These are phyloP conservation scores for Closterium sp. DNA, from an alignment of 139 green algal species.

Conservation along the genomic window DNA sequence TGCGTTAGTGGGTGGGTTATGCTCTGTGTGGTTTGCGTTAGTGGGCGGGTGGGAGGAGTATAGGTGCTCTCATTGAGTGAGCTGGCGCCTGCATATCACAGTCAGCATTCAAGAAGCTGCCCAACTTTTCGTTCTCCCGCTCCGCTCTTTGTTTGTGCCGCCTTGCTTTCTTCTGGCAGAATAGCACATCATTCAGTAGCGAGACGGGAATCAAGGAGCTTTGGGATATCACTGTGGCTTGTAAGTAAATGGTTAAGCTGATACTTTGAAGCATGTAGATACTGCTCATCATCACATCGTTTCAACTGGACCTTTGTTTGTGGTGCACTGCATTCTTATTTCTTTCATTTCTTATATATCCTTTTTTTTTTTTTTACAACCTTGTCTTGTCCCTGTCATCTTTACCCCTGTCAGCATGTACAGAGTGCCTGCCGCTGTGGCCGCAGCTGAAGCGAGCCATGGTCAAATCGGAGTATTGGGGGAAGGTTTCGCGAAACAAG, in stretches of 20 bases:
- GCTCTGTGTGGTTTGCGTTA: no score
- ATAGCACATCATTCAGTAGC: neutral
- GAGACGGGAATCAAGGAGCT: conserved; percentile 4
- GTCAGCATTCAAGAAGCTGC: neutral
- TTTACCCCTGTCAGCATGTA: neutral
- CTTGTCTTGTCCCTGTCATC: neutral
- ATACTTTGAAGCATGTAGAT: no score
- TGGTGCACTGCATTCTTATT: no score
- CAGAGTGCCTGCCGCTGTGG: neutral
- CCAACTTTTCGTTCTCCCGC: neutral
- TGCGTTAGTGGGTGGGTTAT: no score
- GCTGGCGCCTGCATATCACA: no score
- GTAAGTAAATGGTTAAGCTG: neutral
- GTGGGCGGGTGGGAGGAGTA: no score
- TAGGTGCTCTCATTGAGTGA: no score
- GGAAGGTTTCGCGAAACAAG: neutral
- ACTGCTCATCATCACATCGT: no score
- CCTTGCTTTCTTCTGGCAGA: neutral
- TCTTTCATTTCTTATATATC: no score
- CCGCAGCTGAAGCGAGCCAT: neutral
- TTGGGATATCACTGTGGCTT: neutral
- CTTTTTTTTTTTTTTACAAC: no score
- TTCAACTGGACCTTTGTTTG: no score
- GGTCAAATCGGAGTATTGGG: neutral
- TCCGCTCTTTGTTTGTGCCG: no score